phyloP scores from a whole-genome alignment of 2,329 filamentous ascomycete genomes.

The Diplodia seriata region DNA sequence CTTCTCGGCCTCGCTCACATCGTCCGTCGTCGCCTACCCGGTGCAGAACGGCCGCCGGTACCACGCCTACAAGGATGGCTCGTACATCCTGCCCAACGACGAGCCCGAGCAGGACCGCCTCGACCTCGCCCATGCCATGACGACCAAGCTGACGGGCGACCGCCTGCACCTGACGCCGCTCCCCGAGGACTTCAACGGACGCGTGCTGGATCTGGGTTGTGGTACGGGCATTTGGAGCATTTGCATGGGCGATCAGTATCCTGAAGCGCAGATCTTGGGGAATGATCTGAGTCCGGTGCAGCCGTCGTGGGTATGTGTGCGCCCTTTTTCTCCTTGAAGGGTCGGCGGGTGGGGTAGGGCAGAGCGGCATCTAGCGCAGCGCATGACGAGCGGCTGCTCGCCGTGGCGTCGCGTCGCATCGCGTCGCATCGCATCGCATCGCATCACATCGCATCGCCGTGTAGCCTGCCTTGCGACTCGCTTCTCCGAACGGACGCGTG shows the following conservation, averaged over 20 bases:
- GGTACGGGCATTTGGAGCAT: constrained; percentile 48
- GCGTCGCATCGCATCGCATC: too few relatives aligned
- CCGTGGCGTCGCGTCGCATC: too few relatives aligned
- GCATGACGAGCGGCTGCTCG: too few relatives aligned
- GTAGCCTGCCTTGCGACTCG: too few relatives aligned
- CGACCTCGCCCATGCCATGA: constrained; percentile 44
- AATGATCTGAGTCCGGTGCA: constrained; percentile 59
- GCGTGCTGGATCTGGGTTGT: constrained; percentile 40
- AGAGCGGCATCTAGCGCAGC: too few relatives aligned
- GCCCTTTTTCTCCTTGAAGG: too few relatives aligned
- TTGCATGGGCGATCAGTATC: constrained; percentile 40
- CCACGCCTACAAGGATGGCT: constrained; percentile 38
- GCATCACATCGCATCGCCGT: too few relatives aligned
- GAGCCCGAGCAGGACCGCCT: constrained; percentile 48
- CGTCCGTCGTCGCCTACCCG: constrained; percentile 36
- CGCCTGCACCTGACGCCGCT: constrained; percentile 37
- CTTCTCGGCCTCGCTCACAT: constrained; percentile 24
- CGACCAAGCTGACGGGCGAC: constrained; percentile 46
- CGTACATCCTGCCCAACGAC: constrained; percentile 45
- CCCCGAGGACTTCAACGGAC: constrained; percentile 27
- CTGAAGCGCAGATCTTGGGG: constrained; percentile 35
- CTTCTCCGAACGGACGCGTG: too few relatives aligned
- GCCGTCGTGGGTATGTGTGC: constrained; percentile 45
- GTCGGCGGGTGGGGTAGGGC: too few relatives aligned
- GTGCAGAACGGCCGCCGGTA: constrained; percentile 41